These are phyloP conservation scores for Aegilops speltoides DNA, from an alignment of 176 grass and related monocot species.

Conservation along the genomic window DNA sequence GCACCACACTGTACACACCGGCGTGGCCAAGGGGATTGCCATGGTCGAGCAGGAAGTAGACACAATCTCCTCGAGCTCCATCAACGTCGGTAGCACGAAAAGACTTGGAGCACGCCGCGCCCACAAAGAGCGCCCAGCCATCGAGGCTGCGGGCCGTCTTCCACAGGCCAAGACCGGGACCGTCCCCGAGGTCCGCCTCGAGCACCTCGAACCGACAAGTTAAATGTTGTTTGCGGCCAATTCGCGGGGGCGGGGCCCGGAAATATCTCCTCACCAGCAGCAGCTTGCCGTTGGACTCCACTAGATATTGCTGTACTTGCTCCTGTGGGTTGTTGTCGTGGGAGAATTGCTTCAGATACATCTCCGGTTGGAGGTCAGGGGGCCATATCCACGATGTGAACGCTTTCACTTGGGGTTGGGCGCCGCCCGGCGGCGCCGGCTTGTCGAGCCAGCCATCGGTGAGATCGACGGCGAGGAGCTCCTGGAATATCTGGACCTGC, in stretches of 20 bases:
- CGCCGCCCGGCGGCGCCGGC: background rate
- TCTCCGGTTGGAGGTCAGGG: background rate
- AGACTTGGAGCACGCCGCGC: background rate
- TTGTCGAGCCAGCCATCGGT: background rate
- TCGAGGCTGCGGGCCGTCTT: background rate
- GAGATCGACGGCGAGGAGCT: background rate
- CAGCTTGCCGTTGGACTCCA: background rate
- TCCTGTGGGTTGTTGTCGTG: background rate
- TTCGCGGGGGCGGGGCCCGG: no score
- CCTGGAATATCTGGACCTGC: background rate
- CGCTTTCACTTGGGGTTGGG: background rate
- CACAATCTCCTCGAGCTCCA: no score
- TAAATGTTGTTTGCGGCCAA: no score
- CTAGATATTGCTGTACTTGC: background rate
- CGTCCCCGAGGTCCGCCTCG: background rate
- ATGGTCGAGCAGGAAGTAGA: no score
- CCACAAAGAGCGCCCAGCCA: background rate
- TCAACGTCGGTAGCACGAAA: no score
- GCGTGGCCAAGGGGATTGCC: background rate
- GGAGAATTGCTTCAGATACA: background rate
- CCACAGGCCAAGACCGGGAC: background rate
- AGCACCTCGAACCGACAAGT: background rate
- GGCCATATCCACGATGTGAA: background rate
- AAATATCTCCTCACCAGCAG: background rate
- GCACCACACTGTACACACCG: background rate